A percentile compares a stretch with the other conserved stretches of the same genome.
These are phyloP conservation scores for Dryadomyces quercus-mongolicae DNA, from an alignment of 2,329 filamentous ascomycete genomes.

Conservation along the genomic window DNA sequence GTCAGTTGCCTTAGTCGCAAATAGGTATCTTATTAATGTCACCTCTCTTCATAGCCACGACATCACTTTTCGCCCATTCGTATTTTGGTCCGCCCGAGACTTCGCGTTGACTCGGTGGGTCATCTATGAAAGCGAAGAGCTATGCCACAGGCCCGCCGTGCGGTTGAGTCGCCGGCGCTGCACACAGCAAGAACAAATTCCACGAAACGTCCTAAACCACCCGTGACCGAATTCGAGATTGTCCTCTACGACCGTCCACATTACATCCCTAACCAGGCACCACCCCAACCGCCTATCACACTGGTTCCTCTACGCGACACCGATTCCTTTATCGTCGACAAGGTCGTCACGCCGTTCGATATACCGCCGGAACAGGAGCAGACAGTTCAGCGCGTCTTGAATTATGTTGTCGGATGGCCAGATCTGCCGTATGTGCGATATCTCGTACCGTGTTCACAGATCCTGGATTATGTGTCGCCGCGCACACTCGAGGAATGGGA, in stretches of 20 bases:
- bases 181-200: neutral
- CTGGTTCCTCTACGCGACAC: constrained; percentile 37
- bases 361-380: constrained; percentile 10
- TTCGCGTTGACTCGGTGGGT: no score
- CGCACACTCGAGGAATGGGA: constrained; percentile 45
- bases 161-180: neutral
- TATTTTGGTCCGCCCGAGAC: no score
- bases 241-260: constrained; percentile 17
- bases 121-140: no score
- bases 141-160: no score
- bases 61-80: no score
- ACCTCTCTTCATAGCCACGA: neutral
- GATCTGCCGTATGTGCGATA: constrained; percentile 35
- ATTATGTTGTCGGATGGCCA: constrained; percentile 42
- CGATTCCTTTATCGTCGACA: constrained; percentile 44
- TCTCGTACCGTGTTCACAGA: constrained; percentile 30
- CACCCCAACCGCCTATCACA: constrained; percentile 32
- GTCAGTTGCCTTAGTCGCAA: no score
- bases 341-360: constrained; percentile 31
- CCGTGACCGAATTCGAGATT: constrained; percentile 17
- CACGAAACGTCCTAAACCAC: neutral
- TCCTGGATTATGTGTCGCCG: constrained; percentile 48
- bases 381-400: constrained; percentile 27
- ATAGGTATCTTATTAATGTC: neutral
- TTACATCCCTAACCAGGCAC: constrained; percentile 35